Percentiles rank a stretch among this genome's conserved stretches.
These are phyloP conservation scores for Linnemannia hyalina DNA, from an alignment of 192 early-diverging fungal genomes.

Conservation along the genomic window DNA sequence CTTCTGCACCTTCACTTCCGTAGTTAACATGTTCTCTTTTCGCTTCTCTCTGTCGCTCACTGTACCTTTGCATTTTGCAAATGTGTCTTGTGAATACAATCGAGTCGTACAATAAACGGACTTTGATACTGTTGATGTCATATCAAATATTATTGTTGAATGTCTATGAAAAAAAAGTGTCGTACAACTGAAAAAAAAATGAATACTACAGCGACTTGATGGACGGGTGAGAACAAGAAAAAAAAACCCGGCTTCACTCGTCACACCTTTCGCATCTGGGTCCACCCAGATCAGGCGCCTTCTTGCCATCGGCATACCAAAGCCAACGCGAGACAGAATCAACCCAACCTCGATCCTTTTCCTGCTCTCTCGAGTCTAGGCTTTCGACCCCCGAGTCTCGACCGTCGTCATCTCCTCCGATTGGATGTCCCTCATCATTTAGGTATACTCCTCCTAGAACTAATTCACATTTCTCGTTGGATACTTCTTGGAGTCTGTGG, in stretches of 20 bases:
- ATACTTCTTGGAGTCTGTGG: not conserved
- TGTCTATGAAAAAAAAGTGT: not conserved
- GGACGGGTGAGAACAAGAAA: not conserved
- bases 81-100: no score
- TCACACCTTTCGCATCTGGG: not conserved
- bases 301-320: conserved; percentile 20
- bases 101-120: not conserved
- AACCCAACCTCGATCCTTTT: conserved; percentile 31
- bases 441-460: not conserved
- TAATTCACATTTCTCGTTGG: not conserved
- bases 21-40: not conserved
- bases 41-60: not conserved
- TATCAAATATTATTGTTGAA: not conserved
- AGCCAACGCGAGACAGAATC: conserved; percentile 37
- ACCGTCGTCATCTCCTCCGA: conserved; percentile 3
- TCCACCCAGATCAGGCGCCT: conserved; percentile 1
- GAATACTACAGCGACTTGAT: not conserved
- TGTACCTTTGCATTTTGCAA: not conserved
- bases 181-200: not conserved
- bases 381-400: conserved; percentile 28
- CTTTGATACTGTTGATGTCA: not conserved
- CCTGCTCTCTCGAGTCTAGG: conserved; percentile 4
- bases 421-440: not conserved
- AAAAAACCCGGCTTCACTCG: not conserved
- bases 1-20: not conserved